phyloP scores from a whole-genome alignment of 2,329 filamentous ascomycete species.

The Talaromyces marneffei region DNA sequence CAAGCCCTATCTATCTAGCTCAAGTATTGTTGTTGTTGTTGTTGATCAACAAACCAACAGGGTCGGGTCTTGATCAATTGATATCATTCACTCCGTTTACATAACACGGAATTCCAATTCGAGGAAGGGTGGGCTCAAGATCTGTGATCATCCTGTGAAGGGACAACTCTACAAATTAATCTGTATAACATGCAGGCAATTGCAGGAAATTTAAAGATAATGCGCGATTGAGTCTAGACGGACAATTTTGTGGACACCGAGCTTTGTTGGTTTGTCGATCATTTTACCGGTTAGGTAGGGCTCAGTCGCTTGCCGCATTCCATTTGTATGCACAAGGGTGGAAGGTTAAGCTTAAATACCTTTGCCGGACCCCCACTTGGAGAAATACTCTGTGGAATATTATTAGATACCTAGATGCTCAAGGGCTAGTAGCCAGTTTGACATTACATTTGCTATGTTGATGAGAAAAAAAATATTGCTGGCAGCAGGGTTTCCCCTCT shows the following conservation, averaged over 20 bases:
- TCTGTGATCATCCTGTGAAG: background rate
- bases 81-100: background rate
- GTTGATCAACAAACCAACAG: background rate
- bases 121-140: background rate
- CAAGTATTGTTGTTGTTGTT: background rate
- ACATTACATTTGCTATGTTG: no score
- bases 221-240: background rate
- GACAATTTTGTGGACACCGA: background rate
- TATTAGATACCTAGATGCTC: no score
- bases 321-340: background rate
- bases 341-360: background rate
- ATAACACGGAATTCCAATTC: background rate
- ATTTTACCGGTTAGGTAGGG: background rate
- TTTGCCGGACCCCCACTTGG: background rate
- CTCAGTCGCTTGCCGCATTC: background rate
- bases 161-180: background rate
- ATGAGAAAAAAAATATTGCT: background rate
- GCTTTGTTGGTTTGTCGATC: background rate
- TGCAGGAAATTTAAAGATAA: background rate
- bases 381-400: background rate
- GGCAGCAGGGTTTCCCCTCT: conserved; percentile 11
- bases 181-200: background rate
- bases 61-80: background rate
- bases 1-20: background rate
- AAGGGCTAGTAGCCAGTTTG: no score